Evolutionary conservation across 495 filamentous ascomycete species (phyloP).

Genomic region (Gamarada debralockiae): DNA sequence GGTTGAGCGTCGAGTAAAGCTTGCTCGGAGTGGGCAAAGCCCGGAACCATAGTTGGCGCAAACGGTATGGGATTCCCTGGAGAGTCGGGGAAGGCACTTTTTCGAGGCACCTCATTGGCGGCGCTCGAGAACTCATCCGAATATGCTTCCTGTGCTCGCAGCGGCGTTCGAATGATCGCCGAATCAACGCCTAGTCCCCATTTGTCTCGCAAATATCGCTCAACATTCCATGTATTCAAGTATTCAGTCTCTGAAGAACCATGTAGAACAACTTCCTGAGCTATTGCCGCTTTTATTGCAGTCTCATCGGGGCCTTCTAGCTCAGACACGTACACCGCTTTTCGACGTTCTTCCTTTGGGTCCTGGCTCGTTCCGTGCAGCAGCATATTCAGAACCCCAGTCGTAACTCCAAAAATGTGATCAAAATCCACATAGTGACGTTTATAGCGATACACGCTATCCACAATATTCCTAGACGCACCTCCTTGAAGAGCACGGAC

Average conservation of each 20-base stretch:
- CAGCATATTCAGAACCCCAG: conserved; percentile 4
- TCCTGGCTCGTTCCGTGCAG: not conserved
- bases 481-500: conserved; percentile 3
- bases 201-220: not conserved
- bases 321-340: not conserved
- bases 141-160: not conserved
- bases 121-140: no score
- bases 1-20: not conserved
- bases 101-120: no score
- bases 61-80: not conserved
- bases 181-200: conserved; percentile 5
- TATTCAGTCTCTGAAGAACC: not conserved
- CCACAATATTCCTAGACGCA: not conserved
- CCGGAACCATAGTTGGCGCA: conserved; percentile 4
- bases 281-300: not conserved
- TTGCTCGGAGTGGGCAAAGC: not conserved
- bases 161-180: not conserved
- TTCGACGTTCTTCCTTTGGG: not conserved
- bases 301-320: no score
- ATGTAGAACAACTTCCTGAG: not conserved
- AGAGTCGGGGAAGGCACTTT: no score
- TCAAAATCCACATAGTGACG: not conserved
- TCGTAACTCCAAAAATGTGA: not conserved
- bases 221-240: conserved; percentile 6
- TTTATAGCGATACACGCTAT: conserved; percentile 6